Evolutionary conservation across 192 early-diverging fungal species (phyloP).

Genomic region (Backusella psychrophila): DNA sequence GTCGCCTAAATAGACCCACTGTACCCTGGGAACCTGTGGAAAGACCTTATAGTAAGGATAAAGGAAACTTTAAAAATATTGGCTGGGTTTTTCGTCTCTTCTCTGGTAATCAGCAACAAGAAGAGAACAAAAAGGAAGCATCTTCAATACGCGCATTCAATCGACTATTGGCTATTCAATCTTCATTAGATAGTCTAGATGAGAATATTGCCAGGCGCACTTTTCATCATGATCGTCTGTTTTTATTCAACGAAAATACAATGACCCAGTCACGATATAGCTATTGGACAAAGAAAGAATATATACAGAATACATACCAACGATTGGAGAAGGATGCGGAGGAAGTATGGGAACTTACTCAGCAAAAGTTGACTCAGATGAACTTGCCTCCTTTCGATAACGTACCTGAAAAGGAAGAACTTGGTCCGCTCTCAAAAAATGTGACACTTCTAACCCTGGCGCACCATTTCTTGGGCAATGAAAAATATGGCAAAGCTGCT

Average conservation of each 20-base stretch:
- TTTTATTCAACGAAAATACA: slow-evolving; percentile 47
- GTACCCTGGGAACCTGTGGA: slow-evolving; percentile 57
- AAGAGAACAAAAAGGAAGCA: slow-evolving; percentile 54
- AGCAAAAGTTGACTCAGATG: slow-evolving; percentile 9
- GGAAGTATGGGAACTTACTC: slow-evolving; percentile 5
- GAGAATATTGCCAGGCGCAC: slow-evolving; percentile 50
- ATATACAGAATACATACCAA: slow-evolving; percentile 38
- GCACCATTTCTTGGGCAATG: slow-evolving; percentile 50
- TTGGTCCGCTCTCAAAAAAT: slow-evolving; percentile 42
- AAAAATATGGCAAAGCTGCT: slow-evolving; percentile 46
- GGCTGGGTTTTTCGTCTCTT: slow-evolving; percentile 63
- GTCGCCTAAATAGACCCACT: slow-evolving; percentile 41
- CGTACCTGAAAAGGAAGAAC: slow-evolving; percentile 2
- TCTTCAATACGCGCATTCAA: slow-evolving; percentile 56
- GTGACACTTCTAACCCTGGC: slow-evolving; percentile 52
- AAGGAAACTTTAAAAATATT: slow-evolving; percentile 49
- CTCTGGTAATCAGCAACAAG: slow-evolving; percentile 54
- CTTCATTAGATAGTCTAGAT: slow-evolving; percentile 54
- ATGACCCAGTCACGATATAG: slow-evolving; percentile 45
- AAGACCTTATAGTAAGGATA: slow-evolving; percentile 38
- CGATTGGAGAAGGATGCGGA: slow-evolving; percentile 28
- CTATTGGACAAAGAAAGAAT: slow-evolving; percentile 50
- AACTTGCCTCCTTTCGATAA: background rate
- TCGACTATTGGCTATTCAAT: slow-evolving; percentile 59
- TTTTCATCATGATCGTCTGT: slow-evolving; percentile 48